phyloP scores from a whole-genome alignment of 352 stramenopile genomes.

The Saprolegnia diclina region DNA sequence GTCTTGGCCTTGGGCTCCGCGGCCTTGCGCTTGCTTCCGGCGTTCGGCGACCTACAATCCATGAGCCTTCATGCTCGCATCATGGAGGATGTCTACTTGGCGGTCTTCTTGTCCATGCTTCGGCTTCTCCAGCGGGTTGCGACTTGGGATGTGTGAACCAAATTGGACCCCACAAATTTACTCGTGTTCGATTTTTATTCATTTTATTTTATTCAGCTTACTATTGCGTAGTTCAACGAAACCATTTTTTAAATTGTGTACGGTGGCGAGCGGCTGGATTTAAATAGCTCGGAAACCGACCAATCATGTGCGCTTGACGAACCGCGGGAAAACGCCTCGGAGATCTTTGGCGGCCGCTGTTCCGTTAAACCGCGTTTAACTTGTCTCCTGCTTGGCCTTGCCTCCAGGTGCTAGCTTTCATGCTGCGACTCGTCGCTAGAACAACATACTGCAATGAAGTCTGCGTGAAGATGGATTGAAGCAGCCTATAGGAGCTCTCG shows the following conservation, averaged over 20 bases:
- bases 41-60: constrained; percentile 21
- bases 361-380: too few species aligned
- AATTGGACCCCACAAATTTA: constrained; percentile 1
- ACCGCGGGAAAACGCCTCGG: not conserved
- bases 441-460: too few species aligned
- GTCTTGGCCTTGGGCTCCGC: constrained; percentile 40
- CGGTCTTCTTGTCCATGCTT: constrained; percentile 4
- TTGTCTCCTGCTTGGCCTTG: too few species aligned
- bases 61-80: not conserved
- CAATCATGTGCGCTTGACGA: not conserved
- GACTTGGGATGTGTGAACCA: not conserved
- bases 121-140: not conserved
- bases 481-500: too few species aligned
- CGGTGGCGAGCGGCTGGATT: not conserved
- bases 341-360: not conserved
- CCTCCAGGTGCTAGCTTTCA: too few species aligned
- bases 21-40: constrained; percentile 31
- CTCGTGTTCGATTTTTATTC: not conserved
- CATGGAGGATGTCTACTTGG: not conserved
- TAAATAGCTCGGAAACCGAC: not conserved
- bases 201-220: not conserved
- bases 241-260: not conserved
- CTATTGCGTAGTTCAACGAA: not conserved
- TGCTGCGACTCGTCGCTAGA: too few species aligned
- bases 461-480: too few species aligned